Percentiles rank a stretch among this genome's conserved stretches.
phyloP scores from a whole-genome alignment of 202 grass and related monocot species.

The Dendrocalamus latiflorus region DNA sequence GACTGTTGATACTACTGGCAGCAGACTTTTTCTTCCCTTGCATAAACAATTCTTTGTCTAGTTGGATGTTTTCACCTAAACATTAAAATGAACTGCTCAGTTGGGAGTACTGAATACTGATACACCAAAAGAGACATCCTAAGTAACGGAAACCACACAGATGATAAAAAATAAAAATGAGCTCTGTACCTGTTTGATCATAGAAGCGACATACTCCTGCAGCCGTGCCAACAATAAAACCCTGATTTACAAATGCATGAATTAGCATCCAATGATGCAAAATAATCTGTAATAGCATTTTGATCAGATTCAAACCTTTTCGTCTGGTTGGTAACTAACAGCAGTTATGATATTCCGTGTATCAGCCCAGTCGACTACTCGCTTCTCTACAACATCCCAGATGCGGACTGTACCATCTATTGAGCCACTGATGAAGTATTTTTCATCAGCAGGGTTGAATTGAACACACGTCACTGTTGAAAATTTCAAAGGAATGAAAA shows the following conservation, averaged over 20 bases:
- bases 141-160: slow-evolving; percentile 13
- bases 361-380: too few relatives aligned
- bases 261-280: not conserved
- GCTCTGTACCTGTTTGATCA: slow-evolving; percentile 48
- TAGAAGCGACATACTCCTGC: slow-evolving; percentile 79
- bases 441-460: slow-evolving; percentile 83
- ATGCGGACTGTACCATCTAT: too few relatives aligned
- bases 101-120: not conserved
- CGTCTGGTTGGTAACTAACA: slow-evolving; percentile 68
- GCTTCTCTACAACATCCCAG: too few relatives aligned
- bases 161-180: not conserved
- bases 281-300: slow-evolving; percentile 12
- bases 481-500: slow-evolving; percentile 11
- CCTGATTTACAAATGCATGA: slow-evolving; percentile 37
- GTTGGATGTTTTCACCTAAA: slow-evolving; percentile 55
- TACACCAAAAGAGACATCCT: not conserved
- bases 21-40: slow-evolving; percentile 62
- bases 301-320: slow-evolving; percentile 52
- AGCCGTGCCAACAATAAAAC: slow-evolving; percentile 71
- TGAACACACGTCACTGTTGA: slow-evolving; percentile 82
- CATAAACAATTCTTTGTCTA: slow-evolving; percentile 52
- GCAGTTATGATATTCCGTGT: too few relatives aligned
- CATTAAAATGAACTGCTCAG: not conserved
- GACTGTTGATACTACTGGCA: slow-evolving; percentile 53
- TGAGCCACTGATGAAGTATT: too few relatives aligned